These are phyloP conservation scores for Cucurbita ficifolia DNA, from an alignment of 306 rosid genomes.

Conservation along the genomic window DNA sequence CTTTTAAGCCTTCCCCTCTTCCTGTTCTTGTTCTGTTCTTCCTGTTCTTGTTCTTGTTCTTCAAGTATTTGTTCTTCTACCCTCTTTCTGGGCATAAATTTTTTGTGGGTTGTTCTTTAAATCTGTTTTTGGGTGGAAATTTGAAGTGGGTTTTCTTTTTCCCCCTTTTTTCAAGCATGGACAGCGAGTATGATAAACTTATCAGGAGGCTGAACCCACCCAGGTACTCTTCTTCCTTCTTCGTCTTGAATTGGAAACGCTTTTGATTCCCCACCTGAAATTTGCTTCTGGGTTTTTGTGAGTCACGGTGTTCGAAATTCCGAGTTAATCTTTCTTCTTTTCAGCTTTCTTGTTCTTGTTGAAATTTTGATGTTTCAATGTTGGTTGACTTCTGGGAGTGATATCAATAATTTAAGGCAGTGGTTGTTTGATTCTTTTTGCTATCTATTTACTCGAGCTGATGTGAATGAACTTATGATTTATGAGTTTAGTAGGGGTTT, in stretches of 20 bases:
- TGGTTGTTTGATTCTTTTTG: not conserved
- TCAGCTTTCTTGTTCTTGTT: not conserved
- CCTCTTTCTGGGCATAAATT: not conserved
- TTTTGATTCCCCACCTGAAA: not conserved
- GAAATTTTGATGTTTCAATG: not conserved
- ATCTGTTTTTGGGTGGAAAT: not conserved
- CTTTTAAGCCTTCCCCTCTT: not conserved
- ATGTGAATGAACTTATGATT: not conserved
- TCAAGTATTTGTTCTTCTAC: not conserved
- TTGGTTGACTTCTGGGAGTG: not conserved
- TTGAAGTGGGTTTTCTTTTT: not conserved
- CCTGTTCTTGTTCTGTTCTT: not conserved
- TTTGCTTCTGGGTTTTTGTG: not conserved
- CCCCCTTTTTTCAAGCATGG: slow-evolving; percentile 10
- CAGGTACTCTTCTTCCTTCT: slow-evolving; percentile 14
- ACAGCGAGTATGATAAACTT: slow-evolving; percentile 45
- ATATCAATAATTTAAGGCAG: not conserved
- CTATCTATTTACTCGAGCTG: not conserved
- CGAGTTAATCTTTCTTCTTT: not conserved
- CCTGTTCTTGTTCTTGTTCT: not conserved
- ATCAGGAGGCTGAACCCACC: slow-evolving; percentile 58
- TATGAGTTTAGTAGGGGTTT: not conserved
- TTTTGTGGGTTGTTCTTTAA: not conserved
- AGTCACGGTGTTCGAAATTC: not conserved
- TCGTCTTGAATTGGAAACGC: not conserved